Percentiles rank a stretch among this genome's conserved stretches.
These are phyloP conservation scores for Cicer cuneatum DNA, from an alignment of 306 rosid species.

Conservation along the genomic window DNA sequence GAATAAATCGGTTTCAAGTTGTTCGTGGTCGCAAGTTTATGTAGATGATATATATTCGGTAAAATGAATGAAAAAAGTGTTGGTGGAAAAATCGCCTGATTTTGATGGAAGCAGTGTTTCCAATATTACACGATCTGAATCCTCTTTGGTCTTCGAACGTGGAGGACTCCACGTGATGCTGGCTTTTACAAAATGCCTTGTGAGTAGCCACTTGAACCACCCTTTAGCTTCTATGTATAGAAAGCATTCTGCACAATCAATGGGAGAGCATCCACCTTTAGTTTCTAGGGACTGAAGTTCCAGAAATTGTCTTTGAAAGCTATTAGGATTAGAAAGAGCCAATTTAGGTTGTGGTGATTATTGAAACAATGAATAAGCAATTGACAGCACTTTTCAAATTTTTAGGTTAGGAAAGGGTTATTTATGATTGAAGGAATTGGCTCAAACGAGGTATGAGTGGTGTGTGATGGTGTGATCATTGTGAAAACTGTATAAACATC, in stretches of 20 bases:
- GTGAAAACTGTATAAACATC: neutral
- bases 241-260: neutral
- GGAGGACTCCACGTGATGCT: too few relatives aligned
- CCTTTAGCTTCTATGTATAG: neutral
- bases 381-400: neutral
- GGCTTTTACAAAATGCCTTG: too few relatives aligned
- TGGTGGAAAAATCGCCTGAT: constrained; percentile 7
- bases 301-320: neutral
- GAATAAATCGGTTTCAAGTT: constrained; percentile 44
- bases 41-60: constrained; percentile 74
- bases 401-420: neutral
- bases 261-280: too few relatives aligned
- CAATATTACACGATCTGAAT: too few relatives aligned
- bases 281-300: too few relatives aligned
- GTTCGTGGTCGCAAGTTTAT: constrained; percentile 38
- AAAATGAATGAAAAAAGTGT: constrained; percentile 57
- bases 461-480: neutral
- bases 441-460: neutral
- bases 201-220: too few relatives aligned
- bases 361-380: neutral
- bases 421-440: neutral
- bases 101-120: too few relatives aligned
- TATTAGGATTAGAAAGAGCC: too few relatives aligned
- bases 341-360: neutral
- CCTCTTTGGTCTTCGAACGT: too few relatives aligned